Evolutionary conservation across 78 protist species (phyloP).

Genomic region (Dictyostelium intermedium): DNA sequence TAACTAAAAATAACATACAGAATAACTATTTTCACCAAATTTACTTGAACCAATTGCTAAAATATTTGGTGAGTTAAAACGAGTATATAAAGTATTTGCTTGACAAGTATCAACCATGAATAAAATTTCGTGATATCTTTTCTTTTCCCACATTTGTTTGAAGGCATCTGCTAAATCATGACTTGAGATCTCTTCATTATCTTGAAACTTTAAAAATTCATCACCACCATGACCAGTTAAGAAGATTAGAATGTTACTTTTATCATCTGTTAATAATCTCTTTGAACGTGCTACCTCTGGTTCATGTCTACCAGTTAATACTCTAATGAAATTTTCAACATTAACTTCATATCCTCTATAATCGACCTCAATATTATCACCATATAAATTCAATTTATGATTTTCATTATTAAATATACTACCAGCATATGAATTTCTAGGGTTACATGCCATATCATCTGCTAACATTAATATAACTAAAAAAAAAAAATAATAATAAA

Average conservation of each 20-base stretch:
- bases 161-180: slow-evolving; percentile 93
- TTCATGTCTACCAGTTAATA: slow-evolving; percentile 92
- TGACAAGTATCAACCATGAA: slow-evolving; percentile 97
- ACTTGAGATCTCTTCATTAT: slow-evolving; percentile 92
- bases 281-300: slow-evolving; percentile 87
- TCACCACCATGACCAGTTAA: slow-evolving; percentile 98
- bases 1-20: slow-evolving; percentile 29
- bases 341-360: slow-evolving; percentile 95
- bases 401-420: slow-evolving; percentile 84
- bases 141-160: slow-evolving; percentile 90
- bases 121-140: slow-evolving; percentile 87
- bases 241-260: slow-evolving; percentile 91
- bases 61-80: slow-evolving; percentile 80
- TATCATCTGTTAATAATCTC: slow-evolving; percentile 86
- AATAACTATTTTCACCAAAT: slow-evolving; percentile 88
- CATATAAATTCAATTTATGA: slow-evolving; percentile 88
- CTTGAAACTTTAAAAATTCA: slow-evolving; percentile 97
- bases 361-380: slow-evolving; percentile 93
- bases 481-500: not conserved
- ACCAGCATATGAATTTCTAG: slow-evolving; percentile 94
- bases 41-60: slow-evolving; percentile 81
- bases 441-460: slow-evolving; percentile 97
- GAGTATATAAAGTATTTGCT: slow-evolving; percentile 88
- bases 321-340: slow-evolving; percentile 94
- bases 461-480: slow-evolving; percentile 95